Percentiles rank a stretch among this genome's conserved stretches.
phyloP scores from a whole-genome alignment of 768 basidiomycete genomes.

The Leccinum aurantiacum region DNA sequence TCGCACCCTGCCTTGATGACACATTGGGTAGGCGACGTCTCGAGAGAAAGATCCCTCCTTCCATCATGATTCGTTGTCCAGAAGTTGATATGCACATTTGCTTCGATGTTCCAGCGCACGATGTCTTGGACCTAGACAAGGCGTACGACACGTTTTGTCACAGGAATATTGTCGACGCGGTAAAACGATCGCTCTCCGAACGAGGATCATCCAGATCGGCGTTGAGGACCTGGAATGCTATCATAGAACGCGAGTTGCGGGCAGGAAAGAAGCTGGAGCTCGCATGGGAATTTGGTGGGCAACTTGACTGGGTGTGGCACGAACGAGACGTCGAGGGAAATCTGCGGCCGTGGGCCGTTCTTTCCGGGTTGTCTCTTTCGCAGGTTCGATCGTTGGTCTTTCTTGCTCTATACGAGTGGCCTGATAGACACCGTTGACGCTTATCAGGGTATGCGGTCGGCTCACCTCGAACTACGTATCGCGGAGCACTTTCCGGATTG shows the following conservation, averaged over 20 bases:
- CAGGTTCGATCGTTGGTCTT: constrained; percentile 47
- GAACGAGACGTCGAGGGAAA: constrained; percentile 64
- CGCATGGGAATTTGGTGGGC: constrained; percentile 73
- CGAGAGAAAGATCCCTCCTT: constrained; percentile 67
- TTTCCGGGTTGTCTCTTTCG: constrained; percentile 72
- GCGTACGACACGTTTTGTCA: constrained; percentile 55
- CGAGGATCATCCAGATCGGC: constrained; percentile 8
- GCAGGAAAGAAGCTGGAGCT: constrained; percentile 65
- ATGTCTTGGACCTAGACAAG: constrained; percentile 37
- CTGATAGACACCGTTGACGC: constrained; percentile 9
- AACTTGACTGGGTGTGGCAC: constrained; percentile 86
- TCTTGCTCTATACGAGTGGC: constrained; percentile 4
- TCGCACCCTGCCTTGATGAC: constrained; percentile 1
- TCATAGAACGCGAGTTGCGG: constrained; percentile 53
- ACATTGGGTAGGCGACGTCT: constrained; percentile 56
- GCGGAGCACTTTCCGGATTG: constrained; percentile 63
- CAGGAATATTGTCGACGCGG: constrained; percentile 61
- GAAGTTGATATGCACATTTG: constrained; percentile 63
- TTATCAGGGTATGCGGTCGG: constrained; percentile 38
- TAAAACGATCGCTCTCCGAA: constrained; percentile 51
- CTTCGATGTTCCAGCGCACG: constrained; percentile 61
- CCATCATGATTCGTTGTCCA: constrained; percentile 72
- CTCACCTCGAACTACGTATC: constrained; percentile 71
- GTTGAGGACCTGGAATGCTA: constrained; percentile 54
- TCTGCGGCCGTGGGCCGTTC: constrained; percentile 64